Percentiles rank a stretch among this genome's conserved stretches.
phyloP scores from a whole-genome alignment of 805 yeast genomes.

The Teunomyces tritomae region DNA sequence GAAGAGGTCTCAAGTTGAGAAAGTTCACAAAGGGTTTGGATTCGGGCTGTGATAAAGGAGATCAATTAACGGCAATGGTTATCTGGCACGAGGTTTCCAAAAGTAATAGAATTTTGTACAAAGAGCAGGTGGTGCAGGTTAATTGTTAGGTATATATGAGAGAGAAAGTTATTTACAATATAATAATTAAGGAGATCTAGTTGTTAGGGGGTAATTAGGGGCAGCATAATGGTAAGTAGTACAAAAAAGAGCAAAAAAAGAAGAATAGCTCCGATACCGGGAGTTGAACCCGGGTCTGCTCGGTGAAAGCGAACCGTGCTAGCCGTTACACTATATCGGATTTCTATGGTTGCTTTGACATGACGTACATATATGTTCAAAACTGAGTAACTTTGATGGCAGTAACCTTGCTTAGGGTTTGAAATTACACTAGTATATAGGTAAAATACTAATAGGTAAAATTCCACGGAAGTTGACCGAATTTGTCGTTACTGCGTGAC shows the following conservation, averaged over 20 bases:
- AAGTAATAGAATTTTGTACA: constrained; percentile 12
- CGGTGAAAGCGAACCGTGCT: constrained; percentile 83
- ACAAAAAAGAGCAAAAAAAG: not conserved
- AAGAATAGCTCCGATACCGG: constrained; percentile 66
- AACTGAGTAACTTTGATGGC: not conserved
- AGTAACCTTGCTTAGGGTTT: too few species aligned
- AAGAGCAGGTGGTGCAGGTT: constrained; percentile 18
- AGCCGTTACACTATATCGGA: constrained; percentile 81
- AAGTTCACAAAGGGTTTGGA: constrained; percentile 79
- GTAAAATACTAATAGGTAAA: not conserved
- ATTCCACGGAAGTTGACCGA: not conserved
- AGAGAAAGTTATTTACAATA: too few species aligned
- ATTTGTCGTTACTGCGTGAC: not conserved
- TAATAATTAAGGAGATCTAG: not conserved
- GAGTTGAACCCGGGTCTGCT: constrained; percentile 84
- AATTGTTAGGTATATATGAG: constrained; percentile 6
- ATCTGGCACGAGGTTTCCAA: constrained; percentile 27
- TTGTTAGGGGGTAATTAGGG: not conserved
- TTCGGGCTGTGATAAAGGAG: constrained; percentile 78
- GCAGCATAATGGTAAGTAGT: too few species aligned
- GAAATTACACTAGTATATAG: too few species aligned
- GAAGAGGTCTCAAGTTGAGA: constrained; percentile 63
- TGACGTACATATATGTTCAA: not conserved
- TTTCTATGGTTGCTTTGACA: not conserved
- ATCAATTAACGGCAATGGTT: constrained; percentile 60